Conservation (phyloP, 192 early-diverging fungal species). For the Coemansia sp. region DNA sequence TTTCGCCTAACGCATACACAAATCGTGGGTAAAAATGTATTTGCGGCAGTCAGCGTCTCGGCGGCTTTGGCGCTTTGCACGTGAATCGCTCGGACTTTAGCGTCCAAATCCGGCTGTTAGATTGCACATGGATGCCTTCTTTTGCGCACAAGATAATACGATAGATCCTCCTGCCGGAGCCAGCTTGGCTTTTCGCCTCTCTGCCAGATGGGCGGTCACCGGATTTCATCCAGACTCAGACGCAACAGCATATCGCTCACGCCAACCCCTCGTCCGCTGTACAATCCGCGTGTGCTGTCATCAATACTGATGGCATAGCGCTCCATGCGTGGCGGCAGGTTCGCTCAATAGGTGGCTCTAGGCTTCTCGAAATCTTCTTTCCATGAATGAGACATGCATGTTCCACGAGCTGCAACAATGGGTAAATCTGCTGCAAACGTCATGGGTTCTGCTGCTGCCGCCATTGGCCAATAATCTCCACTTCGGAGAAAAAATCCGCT, state of each 20-base stretch:
- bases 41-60: background rate
- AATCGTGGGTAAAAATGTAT: background rate
- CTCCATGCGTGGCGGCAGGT: background rate
- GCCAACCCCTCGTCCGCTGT: background rate
- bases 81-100: slow-evolving; percentile 1
- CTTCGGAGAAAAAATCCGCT: slow-evolving; percentile 1
- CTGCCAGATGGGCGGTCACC: background rate
- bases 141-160: background rate
- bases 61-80: background rate
- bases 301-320: background rate
- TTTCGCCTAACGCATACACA: slow-evolving; percentile 1
- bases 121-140: background rate
- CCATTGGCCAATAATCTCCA: slow-evolving; percentile 12
- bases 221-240: background rate
- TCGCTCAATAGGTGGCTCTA: background rate
- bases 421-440: background rate
- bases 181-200: background rate
- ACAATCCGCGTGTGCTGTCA: background rate
- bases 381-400: background rate
- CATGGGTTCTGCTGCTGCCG: background rate
- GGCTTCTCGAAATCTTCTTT: background rate
- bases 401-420: background rate
- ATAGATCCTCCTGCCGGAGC: background rate
- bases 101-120: background rate
- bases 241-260: background rate